A percentile compares a stretch with the other conserved stretches of the same genome.
Evolutionary conservation across 2,329 filamentous ascomycete species (phyloP).

Genomic region (Massarina eburnea): DNA sequence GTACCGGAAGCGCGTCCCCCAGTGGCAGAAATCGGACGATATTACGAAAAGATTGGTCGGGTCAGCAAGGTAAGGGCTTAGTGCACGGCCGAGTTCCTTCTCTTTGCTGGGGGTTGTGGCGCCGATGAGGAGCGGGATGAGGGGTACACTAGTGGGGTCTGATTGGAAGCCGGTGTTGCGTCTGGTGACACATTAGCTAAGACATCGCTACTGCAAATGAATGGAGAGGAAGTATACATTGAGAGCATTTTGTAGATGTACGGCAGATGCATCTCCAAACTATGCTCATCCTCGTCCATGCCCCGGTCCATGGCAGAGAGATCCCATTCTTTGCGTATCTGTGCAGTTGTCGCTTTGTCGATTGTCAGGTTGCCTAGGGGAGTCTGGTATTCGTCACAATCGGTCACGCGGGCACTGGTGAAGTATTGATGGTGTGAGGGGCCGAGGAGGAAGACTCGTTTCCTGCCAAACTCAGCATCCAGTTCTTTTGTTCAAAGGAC

Average conservation of each 20-base stretch:
- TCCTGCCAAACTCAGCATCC: slow-evolving; percentile 51
- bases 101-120: slow-evolving; percentile 69
- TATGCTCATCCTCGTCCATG: slow-evolving; percentile 83
- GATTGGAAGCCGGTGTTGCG: slow-evolving; percentile 27
- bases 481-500: neutral
- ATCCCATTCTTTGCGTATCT: slow-evolving; percentile 36
- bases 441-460: slow-evolving; percentile 87
- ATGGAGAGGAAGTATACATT: slow-evolving; percentile 35
- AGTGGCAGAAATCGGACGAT: slow-evolving; percentile 96
- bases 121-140: slow-evolving; percentile 87
- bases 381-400: slow-evolving; percentile 70
- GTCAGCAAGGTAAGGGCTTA: slow-evolving; percentile 77
- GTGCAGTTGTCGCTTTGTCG: slow-evolving; percentile 60
- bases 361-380: slow-evolving; percentile 71
- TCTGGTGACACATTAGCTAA: slow-evolving; percentile 29
- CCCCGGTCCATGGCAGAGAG: slow-evolving; percentile 58
- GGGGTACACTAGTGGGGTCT: slow-evolving; percentile 63
- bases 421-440: slow-evolving; percentile 90
- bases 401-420: slow-evolving; percentile 72
- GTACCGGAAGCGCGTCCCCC: slow-evolving; percentile 84
- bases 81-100: slow-evolving; percentile 65
- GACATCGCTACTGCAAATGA: slow-evolving; percentile 4
- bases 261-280: slow-evolving; percentile 93
- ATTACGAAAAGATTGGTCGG: slow-evolving; percentile 80
- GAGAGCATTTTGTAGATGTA: slow-evolving; percentile 82